These are phyloP conservation scores for Cystofilobasidium macerans DNA, from an alignment of 768 basidiomycete species.

Conservation along the genomic window DNA sequence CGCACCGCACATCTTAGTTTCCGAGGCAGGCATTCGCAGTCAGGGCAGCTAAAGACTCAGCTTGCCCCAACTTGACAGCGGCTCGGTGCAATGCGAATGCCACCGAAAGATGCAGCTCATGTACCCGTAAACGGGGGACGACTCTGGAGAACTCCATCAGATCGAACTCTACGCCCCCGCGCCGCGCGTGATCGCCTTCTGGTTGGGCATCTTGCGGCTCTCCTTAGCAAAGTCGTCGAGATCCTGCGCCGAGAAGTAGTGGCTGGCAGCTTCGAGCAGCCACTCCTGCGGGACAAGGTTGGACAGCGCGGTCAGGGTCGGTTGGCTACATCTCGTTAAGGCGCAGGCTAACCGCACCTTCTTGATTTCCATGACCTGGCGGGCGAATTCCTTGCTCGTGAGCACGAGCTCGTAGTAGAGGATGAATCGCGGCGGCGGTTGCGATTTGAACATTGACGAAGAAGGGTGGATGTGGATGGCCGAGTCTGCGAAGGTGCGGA, in stretches of 20 bases:
- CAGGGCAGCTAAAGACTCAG: no score
- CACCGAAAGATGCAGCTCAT: no score
- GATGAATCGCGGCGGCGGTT: slow-evolving; percentile 80
- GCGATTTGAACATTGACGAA: slow-evolving; percentile 85
- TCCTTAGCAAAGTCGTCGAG: slow-evolving; percentile 25
- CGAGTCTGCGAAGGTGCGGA: slow-evolving; percentile 46
- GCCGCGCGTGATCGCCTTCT: slow-evolving; percentile 21
- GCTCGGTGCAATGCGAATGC: no score
- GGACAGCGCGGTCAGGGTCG: no score
- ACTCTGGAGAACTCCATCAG: no score
- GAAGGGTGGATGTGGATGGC: slow-evolving; percentile 96
- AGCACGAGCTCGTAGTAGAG: slow-evolving; percentile 95
- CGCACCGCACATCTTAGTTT: no score
- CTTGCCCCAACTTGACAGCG: no score
- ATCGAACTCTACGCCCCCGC: neutral
- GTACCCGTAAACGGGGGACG: no score
- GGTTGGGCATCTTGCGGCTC: slow-evolving; percentile 24
- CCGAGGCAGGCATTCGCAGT: no score
- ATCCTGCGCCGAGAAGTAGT: slow-evolving; percentile 25
- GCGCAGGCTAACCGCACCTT: slow-evolving; percentile 40
- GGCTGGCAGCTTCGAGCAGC: slow-evolving; percentile 17
- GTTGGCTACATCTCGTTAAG: no score
- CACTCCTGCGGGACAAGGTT: neutral
- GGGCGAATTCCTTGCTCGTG: slow-evolving; percentile 94
- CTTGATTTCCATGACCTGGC: slow-evolving; percentile 98